These are phyloP conservation scores for Macrophomina tecta DNA, from an alignment of 2,329 filamentous ascomycete genomes.

Conservation along the genomic window DNA sequence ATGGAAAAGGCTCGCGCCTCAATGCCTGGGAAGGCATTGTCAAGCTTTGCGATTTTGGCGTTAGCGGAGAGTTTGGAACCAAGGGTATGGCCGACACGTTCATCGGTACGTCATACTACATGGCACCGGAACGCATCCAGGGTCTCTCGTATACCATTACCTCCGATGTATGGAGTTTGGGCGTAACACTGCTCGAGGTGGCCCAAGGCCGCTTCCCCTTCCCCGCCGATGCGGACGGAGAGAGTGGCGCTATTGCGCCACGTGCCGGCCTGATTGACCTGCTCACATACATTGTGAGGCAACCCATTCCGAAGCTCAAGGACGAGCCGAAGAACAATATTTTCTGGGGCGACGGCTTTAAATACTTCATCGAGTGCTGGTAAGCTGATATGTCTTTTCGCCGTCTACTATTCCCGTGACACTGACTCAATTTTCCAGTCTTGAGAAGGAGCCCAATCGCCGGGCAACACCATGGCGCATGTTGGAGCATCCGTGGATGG, in stretches of 20 bases:
- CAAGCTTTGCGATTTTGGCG: slow-evolving; percentile 97
- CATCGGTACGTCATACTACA: slow-evolving; percentile 98
- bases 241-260: slow-evolving; percentile 85
- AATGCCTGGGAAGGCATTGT: slow-evolving; percentile 73
- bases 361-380: slow-evolving; percentile 99
- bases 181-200: slow-evolving; percentile 97
- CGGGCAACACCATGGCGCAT: slow-evolving; percentile 97
- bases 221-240: slow-evolving; percentile 70
- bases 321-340: slow-evolving; percentile 90
- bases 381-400: slow-evolving; percentile 58
- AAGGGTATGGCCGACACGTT: slow-evolving; percentile 99
- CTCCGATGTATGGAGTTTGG: slow-evolving; percentile 96
- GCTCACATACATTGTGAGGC: slow-evolving; percentile 94
- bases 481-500: slow-evolving; percentile 98
- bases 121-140: slow-evolving; percentile 97
- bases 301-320: slow-evolving; percentile 93
- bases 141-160: slow-evolving; percentile 98
- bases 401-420: neutral
- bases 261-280: slow-evolving; percentile 92
- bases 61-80: slow-evolving; percentile 96
- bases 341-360: slow-evolving; percentile 96
- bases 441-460: slow-evolving; percentile 89
- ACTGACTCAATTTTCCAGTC: slow-evolving; percentile 56
- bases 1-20: slow-evolving; percentile 2
- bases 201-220: slow-evolving; percentile 98